phyloP scores from a whole-genome alignment of 352 stramenopile genomes.

The Lagenidium giganteum region DNA sequence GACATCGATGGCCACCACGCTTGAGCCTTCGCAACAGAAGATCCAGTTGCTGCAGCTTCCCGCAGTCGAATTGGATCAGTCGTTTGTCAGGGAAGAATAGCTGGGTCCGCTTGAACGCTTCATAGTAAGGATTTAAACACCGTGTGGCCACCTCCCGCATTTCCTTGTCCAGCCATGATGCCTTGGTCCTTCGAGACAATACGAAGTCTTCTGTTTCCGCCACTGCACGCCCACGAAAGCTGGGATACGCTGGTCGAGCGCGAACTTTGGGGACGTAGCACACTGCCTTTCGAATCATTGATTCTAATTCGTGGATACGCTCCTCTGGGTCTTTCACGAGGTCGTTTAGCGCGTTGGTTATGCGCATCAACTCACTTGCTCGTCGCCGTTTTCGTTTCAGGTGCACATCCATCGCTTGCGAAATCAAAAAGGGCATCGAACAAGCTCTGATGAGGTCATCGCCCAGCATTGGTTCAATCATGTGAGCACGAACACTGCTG shows the following conservation, averaged over 20 bases:
- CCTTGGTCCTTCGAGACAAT: constrained; percentile 26
- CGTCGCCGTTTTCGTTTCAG: constrained; percentile 9
- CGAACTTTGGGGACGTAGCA: constrained; percentile 76
- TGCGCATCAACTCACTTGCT: constrained; percentile 11
- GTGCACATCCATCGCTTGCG: constrained; percentile 68
- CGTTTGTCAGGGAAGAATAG: constrained; percentile 98
- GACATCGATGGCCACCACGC: constrained; percentile 87
- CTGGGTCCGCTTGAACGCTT: constrained; percentile 71
- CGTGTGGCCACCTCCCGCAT: constrained; percentile 25
- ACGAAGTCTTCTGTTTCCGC: constrained; percentile 33
- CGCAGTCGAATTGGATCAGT: constrained; percentile 95
- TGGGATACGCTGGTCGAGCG: constrained; percentile 24
- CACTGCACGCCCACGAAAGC: no score
- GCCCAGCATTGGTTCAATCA: constrained; percentile 40
- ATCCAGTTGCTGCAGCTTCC: constrained; percentile 87
- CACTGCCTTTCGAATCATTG: constrained; percentile 53
- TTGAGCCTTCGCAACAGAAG: constrained; percentile 95
- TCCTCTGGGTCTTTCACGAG: constrained; percentile 45
- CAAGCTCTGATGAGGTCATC: constrained; percentile 32
- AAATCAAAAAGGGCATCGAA: constrained; percentile 68
- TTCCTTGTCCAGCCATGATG: constrained; percentile 13
- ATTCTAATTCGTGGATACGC: constrained; percentile 32
- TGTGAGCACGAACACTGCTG: neutral
- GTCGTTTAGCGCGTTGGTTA: constrained; percentile 30
- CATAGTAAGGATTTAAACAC: constrained; percentile 41